phyloP scores from a whole-genome alignment of 768 basidiomycete species.

The Cystofilobasidium capitatum region DNA sequence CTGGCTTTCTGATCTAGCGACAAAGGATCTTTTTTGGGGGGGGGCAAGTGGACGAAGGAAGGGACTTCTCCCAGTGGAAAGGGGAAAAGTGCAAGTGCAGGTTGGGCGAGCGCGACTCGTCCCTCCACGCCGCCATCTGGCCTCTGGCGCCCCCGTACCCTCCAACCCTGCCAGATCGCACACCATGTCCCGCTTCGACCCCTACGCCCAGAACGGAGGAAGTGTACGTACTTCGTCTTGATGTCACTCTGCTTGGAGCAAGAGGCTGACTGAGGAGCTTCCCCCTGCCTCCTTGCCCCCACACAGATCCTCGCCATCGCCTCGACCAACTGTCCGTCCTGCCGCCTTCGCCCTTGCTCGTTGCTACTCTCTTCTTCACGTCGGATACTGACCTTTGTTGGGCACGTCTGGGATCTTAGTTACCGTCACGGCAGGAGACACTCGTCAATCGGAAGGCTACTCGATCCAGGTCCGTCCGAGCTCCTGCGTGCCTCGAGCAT shows the following conservation, averaged over 20 bases:
- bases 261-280: background rate
- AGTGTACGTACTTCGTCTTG: constrained; percentile 42
- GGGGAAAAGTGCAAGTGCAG: too few species aligned
- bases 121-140: too few species aligned
- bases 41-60: too few species aligned
- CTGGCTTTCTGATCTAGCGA: too few species aligned
- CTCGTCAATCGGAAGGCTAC: constrained; percentile 93
- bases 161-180: too few species aligned
- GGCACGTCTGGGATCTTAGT: constrained; percentile 88
- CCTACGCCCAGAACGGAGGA: constrained; percentile 87
- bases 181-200: constrained; percentile 52
- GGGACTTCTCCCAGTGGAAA: too few species aligned
- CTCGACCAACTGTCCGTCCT: background rate
- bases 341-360: background rate
- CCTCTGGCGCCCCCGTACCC: too few species aligned
- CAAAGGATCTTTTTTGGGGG: too few species aligned
- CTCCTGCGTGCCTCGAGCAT: too few species aligned
- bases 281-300: background rate
- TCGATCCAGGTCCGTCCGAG: too few species aligned
- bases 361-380: background rate
- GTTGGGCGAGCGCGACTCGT: too few species aligned
- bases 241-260: background rate
- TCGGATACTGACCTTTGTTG: constrained; percentile 53
- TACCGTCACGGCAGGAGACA: constrained; percentile 90
- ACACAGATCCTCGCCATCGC: constrained; percentile 51